phyloP scores from a whole-genome alignment of 306 rosid genomes.

The Cucurbita pepo region DNA sequence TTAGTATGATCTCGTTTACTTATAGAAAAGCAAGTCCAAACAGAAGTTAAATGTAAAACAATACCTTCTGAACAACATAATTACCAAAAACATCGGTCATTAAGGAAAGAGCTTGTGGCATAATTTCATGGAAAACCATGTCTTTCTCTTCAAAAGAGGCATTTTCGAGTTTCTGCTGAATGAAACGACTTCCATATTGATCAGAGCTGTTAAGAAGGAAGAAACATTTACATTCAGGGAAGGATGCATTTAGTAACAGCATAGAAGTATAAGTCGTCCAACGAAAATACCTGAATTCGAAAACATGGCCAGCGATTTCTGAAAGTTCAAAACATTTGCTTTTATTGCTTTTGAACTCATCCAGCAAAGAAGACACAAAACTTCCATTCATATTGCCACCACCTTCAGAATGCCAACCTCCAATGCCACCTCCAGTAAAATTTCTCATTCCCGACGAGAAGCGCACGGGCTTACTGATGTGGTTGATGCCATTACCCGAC shows the following conservation, averaged over 20 bases:
- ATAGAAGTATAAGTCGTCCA: not conserved
- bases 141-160: constrained; percentile 75
- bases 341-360: constrained; percentile 81
- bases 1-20: not conserved
- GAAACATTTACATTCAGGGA: not conserved
- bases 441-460: constrained; percentile 80
- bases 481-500: constrained; percentile 72
- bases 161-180: constrained; percentile 89
- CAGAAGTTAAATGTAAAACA: not conserved
- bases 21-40: not conserved
- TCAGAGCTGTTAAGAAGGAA: constrained; percentile 47
- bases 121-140: constrained; percentile 88
- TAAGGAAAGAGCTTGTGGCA: constrained; percentile 82
- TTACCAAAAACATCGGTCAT: constrained; percentile 97
- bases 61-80: constrained; percentile 93
- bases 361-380: constrained; percentile 64
- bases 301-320: constrained; percentile 56
- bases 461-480: constrained; percentile 52
- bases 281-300: constrained; percentile 58
- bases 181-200: constrained; percentile 91
- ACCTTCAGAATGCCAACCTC: constrained; percentile 63
- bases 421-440: constrained; percentile 53
- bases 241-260: not conserved
- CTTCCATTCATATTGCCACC: constrained; percentile 59
- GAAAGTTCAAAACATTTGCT: constrained; percentile 76